These are phyloP conservation scores for Tremella mesenterica DNA, from an alignment of 768 basidiomycete genomes.

Conservation along the genomic window DNA sequence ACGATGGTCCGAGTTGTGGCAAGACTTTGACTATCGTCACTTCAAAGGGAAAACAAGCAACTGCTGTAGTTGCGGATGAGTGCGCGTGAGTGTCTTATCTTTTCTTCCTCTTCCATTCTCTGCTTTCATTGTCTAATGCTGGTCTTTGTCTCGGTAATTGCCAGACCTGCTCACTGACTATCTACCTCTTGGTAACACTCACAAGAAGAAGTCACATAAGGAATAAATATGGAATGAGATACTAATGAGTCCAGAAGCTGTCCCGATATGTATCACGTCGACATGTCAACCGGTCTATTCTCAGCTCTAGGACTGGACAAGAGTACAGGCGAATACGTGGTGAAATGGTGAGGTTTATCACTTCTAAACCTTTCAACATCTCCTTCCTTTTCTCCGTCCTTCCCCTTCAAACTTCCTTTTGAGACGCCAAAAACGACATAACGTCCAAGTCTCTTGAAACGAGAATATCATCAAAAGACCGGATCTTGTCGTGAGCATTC, in stretches of 20 bases:
- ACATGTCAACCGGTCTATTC: background rate
- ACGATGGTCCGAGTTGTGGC: background rate
- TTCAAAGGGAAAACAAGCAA: background rate
- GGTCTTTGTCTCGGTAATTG: too few relatives aligned
- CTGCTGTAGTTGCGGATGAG: background rate
- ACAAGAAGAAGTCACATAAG: too few relatives aligned
- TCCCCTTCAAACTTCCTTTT: background rate
- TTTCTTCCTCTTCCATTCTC: too few relatives aligned
- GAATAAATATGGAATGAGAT: too few relatives aligned
- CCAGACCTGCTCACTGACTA: too few relatives aligned
- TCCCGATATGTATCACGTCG: background rate
- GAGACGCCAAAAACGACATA: background rate
- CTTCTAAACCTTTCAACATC: too few relatives aligned
- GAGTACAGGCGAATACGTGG: background rate
- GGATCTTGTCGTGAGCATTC: too few relatives aligned
- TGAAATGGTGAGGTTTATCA: background rate
- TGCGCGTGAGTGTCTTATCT: conserved; percentile 1
- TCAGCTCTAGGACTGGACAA: background rate
- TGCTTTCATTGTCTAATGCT: background rate
- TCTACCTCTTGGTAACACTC: too few relatives aligned
- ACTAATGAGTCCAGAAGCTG: background rate
- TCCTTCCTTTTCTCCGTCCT: too few relatives aligned
- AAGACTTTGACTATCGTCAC: background rate
- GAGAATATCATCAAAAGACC: too few relatives aligned
- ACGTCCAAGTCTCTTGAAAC: too few relatives aligned